phyloP scores from a whole-genome alignment of 2,329 filamentous ascomycete species.

The Aspergillus ruber region DNA sequence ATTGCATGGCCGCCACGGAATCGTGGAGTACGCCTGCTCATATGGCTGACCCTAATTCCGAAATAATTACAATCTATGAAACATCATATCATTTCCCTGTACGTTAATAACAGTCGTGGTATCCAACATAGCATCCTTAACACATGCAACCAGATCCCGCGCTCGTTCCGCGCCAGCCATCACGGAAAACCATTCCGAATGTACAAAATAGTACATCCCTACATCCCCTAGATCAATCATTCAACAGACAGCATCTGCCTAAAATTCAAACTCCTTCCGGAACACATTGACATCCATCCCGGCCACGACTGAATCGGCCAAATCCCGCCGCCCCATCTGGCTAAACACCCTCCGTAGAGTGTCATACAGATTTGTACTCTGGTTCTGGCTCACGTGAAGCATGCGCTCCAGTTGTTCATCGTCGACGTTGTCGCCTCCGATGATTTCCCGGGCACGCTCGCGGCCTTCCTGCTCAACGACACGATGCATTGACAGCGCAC shows the following conservation, averaged over 20 bases:
- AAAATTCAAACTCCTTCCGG: slow-evolving; percentile 86
- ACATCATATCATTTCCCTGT: neutral
- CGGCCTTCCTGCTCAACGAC: slow-evolving; percentile 80
- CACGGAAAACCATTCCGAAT: neutral
- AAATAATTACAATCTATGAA: too few species aligned
- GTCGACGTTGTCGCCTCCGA: slow-evolving; percentile 52
- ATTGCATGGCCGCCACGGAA: too few species aligned
- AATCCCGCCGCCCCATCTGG: slow-evolving; percentile 83
- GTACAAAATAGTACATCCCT: neutral
- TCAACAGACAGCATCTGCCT: slow-evolving; percentile 1
- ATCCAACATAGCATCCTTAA: slow-evolving; percentile 9
- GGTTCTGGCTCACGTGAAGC: slow-evolving; percentile 73
- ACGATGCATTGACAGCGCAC: slow-evolving; percentile 92
- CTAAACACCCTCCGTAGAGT: slow-evolving; percentile 91
- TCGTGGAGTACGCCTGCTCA: too few species aligned
- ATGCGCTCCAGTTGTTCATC: slow-evolving; percentile 78
- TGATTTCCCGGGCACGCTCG: slow-evolving; percentile 74
- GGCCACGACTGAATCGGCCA: slow-evolving; percentile 78
- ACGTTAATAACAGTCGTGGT: slow-evolving; percentile 6
- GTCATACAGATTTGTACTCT: slow-evolving; percentile 94
- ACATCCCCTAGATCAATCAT: too few species aligned
- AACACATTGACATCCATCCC: slow-evolving; percentile 90
- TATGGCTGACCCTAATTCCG: too few species aligned
- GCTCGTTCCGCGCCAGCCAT: neutral
- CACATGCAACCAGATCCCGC: neutral